A percentile compares a stretch with the other conserved stretches of the same genome.
phyloP scores from a whole-genome alignment of 164 flowering plant species.

The Vitis cinerea region DNA sequence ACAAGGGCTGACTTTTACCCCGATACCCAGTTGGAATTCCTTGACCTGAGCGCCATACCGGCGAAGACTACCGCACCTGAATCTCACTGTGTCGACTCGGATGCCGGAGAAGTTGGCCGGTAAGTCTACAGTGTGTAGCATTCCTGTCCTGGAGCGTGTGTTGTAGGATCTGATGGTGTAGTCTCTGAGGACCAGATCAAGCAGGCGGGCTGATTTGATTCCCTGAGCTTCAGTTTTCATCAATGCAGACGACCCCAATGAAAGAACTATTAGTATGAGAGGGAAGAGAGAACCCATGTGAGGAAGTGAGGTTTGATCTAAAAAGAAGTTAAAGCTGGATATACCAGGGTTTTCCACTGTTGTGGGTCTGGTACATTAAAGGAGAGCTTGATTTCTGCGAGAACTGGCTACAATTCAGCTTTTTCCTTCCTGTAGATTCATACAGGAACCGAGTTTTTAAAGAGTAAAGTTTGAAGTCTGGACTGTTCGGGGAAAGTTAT shows the following conservation, averaged over 20 bases:
- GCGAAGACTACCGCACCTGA: constrained; percentile 78
- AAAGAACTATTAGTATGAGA: constrained; percentile 15
- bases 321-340: background rate
- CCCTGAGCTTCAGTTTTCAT: constrained; percentile 20
- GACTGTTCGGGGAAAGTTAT: constrained; percentile 6
- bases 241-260: constrained; percentile 10
- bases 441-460: constrained; percentile 8
- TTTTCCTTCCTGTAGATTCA: background rate
- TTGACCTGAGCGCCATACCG: constrained; percentile 67
- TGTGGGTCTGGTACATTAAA: background rate
- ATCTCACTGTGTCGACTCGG: constrained; percentile 45
- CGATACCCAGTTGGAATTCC: constrained; percentile 57
- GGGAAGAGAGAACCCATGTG: constrained; percentile 34
- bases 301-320: constrained; percentile 5
- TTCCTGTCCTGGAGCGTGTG: constrained; percentile 50
- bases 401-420: background rate
- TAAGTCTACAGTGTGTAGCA: constrained; percentile 36
- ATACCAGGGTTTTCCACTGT: no score
- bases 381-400: background rate
- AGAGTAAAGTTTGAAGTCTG: constrained; percentile 17
- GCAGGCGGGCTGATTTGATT: constrained; percentile 42
- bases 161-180: constrained; percentile 54
- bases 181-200: constrained; percentile 65
- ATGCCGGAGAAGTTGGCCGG: constrained; percentile 69
- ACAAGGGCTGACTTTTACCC: constrained; percentile 58